Conservation (phyloP, 2,329 filamentous ascomycete genomes). For the Hymenoscyphus infarciens region DNA sequence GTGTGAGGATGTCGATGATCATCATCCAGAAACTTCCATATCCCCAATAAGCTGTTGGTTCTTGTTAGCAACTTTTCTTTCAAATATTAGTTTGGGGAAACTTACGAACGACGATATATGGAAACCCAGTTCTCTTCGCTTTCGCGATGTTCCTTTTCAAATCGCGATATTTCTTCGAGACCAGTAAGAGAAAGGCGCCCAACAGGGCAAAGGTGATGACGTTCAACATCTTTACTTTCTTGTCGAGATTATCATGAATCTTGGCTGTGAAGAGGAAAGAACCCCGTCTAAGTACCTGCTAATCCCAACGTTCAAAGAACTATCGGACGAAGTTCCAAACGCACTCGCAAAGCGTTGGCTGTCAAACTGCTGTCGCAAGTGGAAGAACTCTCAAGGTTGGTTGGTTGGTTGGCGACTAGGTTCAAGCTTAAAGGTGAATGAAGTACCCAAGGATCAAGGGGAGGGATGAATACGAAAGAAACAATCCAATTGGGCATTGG, state of each 20-base stretch:
- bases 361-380: too few species aligned
- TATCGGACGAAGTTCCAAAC: too few species aligned
- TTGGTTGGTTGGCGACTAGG: too few species aligned
- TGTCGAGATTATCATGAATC: neutral
- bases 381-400: too few species aligned
- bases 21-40: neutral
- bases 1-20: slow-evolving; percentile 13
- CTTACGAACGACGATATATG: slow-evolving; percentile 30
- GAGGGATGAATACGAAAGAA: too few species aligned
- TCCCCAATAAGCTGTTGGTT: neutral
- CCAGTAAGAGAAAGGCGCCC: neutral
- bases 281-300: too few species aligned
- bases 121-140: slow-evolving; percentile 29
- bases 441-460: too few species aligned
- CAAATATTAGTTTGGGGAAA: too few species aligned
- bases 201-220: neutral
- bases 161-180: slow-evolving; percentile 5
- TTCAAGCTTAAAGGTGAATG: too few species aligned
- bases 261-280: neutral
- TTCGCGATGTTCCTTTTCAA: slow-evolving; percentile 22
- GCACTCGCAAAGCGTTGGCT: too few species aligned
- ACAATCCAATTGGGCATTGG: too few species aligned
- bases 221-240: neutral
- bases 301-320: too few species aligned
- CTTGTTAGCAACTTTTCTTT: neutral